Evolutionary conservation across 352 stramenopile genomes (phyloP).

Genomic region (Pythium utonaiense): DNA sequence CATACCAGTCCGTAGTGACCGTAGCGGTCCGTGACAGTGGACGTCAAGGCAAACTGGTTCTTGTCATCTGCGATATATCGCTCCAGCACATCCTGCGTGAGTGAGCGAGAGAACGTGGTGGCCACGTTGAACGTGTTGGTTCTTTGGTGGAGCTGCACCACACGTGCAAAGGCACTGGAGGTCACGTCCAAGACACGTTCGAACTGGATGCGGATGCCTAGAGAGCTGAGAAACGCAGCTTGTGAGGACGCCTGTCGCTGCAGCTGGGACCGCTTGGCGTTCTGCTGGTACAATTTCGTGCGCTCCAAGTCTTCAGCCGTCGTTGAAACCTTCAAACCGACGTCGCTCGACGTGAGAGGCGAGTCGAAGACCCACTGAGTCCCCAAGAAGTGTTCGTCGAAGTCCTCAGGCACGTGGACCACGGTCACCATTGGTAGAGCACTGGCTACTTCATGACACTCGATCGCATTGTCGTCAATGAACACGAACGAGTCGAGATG

Average conservation of each 20-base stretch:
- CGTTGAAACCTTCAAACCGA: not conserved
- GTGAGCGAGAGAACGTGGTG: constrained; percentile 43
- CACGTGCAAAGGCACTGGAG: constrained; percentile 26
- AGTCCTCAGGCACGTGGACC: constrained; percentile 40
- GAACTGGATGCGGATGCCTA: constrained; percentile 66
- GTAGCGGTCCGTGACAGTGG: constrained; percentile 67
- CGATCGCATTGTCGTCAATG: constrained; percentile 67
- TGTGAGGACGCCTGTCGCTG: constrained; percentile 30
- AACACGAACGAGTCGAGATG: constrained; percentile 68
- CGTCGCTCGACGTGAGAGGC: constrained; percentile 8
- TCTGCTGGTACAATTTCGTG: constrained; percentile 60
- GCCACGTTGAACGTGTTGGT: constrained; percentile 74
- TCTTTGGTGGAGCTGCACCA: constrained; percentile 63
- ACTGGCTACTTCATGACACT: constrained; percentile 58
- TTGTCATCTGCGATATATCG: constrained; percentile 21
- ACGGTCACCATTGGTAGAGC: constrained; percentile 47
- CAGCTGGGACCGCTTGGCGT: constrained; percentile 37
- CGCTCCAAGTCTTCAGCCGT: constrained; percentile 40
- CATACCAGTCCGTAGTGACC: constrained; percentile 74
- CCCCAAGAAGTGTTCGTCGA: constrained; percentile 32
- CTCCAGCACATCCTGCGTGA: constrained; percentile 30
- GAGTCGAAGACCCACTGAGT: constrained; percentile 56
- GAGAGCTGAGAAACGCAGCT: constrained; percentile 59
- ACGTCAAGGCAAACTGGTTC: constrained; percentile 35
- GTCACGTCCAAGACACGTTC: constrained; percentile 29